Conservation (phyloP, 768 basidiomycete species). For the Mycena metata region DNA sequence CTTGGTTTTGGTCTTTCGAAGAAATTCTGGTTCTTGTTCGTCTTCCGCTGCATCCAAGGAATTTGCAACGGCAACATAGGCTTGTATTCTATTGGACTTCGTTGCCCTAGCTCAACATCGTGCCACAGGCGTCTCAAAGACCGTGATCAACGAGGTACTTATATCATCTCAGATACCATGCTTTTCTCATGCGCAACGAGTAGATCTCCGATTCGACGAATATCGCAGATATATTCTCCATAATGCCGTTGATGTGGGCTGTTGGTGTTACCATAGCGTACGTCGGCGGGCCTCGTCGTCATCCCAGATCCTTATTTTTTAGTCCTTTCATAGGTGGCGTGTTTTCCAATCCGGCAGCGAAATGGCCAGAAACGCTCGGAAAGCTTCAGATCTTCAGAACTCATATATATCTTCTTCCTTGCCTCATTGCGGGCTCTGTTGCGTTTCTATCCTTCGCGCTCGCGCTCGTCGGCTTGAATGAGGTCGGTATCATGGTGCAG, state of each 20-base stretch:
- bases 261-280: conserved; percentile 42
- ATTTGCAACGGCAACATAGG: conserved; percentile 59
- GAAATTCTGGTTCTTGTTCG: conserved; percentile 47
- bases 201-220: conserved; percentile 52
- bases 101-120: too few relatives aligned
- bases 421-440: conserved; percentile 51
- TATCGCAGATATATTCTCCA: conserved; percentile 48
- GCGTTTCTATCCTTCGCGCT: conserved; percentile 52
- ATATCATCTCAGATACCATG: neutral
- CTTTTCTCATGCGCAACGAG: neutral
- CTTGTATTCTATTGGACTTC: too few relatives aligned
- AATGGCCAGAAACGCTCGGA: conserved; percentile 73
- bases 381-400: conserved; percentile 48
- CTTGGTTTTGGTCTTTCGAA: conserved; percentile 51
- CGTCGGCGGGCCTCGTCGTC: neutral
- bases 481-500: conserved; percentile 48
- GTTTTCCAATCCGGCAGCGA: conserved; percentile 69
- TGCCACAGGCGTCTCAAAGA: conserved; percentile 57
- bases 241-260: conserved; percentile 48
- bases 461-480: conserved; percentile 56
- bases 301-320: neutral
- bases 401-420: conserved; percentile 66
- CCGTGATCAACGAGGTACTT: conserved; percentile 59
- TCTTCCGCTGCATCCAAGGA: conserved; percentile 48
- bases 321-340: conserved; percentile 54